A percentile compares a stretch with the other conserved stretches of the same genome.
phyloP scores from a whole-genome alignment of 345 rosid species.

The Reutealis trisperma region DNA sequence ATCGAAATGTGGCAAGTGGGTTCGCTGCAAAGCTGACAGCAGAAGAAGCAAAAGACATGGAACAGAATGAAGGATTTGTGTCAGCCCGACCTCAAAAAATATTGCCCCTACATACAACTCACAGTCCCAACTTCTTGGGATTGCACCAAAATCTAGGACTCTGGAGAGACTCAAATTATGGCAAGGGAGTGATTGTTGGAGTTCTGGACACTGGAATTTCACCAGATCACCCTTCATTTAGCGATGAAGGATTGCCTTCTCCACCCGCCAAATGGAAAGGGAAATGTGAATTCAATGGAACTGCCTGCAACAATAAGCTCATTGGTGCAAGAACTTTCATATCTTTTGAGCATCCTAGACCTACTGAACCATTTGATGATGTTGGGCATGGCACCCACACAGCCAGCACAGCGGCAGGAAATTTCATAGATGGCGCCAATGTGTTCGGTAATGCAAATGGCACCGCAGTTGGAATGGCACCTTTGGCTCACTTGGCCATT shows the following conservation, averaged over 20 bases:
- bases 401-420: conserved; percentile 47
- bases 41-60: conserved; percentile 38
- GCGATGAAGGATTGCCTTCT: conserved; percentile 22
- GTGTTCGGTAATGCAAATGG: conserved; percentile 52
- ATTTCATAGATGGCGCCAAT: conserved; percentile 32
- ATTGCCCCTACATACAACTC: conserved; percentile 17
- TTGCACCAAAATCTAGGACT: conserved; percentile 17
- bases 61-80: conserved; percentile 33
- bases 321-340: conserved; percentile 18
- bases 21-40: conserved; percentile 51
- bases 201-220: conserved; percentile 22
- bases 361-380: neutral
- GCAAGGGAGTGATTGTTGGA: conserved; percentile 25
- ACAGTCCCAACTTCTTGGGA: conserved; percentile 25
- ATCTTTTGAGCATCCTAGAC: no score
- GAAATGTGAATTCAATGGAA: conserved; percentile 18
- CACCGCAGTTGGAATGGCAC: conserved; percentile 42
- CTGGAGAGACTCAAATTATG: conserved; percentile 28
- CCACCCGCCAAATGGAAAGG: conserved; percentile 35
- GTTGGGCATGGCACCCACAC: conserved; percentile 27
- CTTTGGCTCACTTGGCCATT: conserved; percentile 55
- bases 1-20: conserved; percentile 19
- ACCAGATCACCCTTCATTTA: conserved; percentile 28
- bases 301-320: conserved; percentile 24
- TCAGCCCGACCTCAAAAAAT: neutral